phyloP scores from a whole-genome alignment of 1,284 basidiomycete genomes.

The Apiotrichum domesticum region DNA sequence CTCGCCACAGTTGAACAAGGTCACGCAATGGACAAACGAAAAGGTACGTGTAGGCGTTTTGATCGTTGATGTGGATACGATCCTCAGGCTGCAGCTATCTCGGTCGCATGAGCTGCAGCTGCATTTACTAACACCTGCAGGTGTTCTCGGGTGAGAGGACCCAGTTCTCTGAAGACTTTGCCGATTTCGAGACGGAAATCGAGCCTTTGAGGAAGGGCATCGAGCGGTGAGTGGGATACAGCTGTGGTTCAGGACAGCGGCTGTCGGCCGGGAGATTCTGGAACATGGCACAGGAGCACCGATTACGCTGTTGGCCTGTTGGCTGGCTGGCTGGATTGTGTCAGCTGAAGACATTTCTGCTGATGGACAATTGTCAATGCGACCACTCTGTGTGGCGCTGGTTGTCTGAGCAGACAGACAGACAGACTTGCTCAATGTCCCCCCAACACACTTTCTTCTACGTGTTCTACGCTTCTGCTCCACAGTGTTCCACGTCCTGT shows the following conservation, averaged over 20 bases:
- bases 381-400: too few relatives aligned
- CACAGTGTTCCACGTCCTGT: too few relatives aligned
- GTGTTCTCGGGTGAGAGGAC: conserved; percentile 63
- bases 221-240: conserved; percentile 53
- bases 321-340: too few relatives aligned
- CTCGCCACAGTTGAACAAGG: conserved; percentile 36
- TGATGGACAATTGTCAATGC: too few relatives aligned
- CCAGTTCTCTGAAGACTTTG: conserved; percentile 59
- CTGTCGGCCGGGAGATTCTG: background rate
- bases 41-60: conserved; percentile 22
- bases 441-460: too few relatives aligned
- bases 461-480: too few relatives aligned
- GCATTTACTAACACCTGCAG: conserved; percentile 24
- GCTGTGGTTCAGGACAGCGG: background rate
- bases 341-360: too few relatives aligned
- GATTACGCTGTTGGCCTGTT: too few relatives aligned
- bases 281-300: too few relatives aligned
- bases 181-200: conserved; percentile 62
- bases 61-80: too few relatives aligned
- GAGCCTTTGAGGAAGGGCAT: conserved; percentile 61
- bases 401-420: too few relatives aligned
- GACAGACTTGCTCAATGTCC: too few relatives aligned
- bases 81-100: background rate
- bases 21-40: conserved; percentile 46
- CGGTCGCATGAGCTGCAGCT: background rate